Evolutionary conservation across 2,329 filamentous ascomycete genomes (phyloP).

Genomic region (Biscogniauxia mediterranea): DNA sequence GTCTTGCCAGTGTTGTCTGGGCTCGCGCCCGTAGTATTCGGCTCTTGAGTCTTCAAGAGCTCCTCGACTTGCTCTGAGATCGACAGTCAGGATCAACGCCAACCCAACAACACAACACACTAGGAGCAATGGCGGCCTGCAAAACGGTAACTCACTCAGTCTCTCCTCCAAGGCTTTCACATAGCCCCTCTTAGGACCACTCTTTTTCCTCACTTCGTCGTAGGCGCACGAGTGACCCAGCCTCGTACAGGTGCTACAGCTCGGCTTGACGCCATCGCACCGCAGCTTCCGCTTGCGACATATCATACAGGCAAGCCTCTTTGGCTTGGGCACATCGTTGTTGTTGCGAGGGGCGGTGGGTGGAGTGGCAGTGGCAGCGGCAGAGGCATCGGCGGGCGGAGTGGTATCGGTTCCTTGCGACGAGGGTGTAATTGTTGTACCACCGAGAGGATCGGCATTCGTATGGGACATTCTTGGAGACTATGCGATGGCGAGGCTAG

Average conservation of each 20-base stretch:
- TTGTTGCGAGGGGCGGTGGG: constrained; percentile 48
- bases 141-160: constrained; percentile 63
- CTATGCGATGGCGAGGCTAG: constrained; percentile 1
- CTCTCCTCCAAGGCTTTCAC: constrained; percentile 92
- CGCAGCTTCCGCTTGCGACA: constrained; percentile 90
- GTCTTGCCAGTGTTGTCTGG: constrained; percentile 36
- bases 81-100: constrained; percentile 16
- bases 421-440: constrained; percentile 28
- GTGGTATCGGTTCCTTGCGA: constrained; percentile 40
- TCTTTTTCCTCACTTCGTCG: constrained; percentile 90
- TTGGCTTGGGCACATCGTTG: constrained; percentile 69
- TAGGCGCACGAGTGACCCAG: constrained; percentile 85
- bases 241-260: constrained; percentile 85
- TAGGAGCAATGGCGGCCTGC: constrained; percentile 1
- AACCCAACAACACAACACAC: constrained; percentile 1
- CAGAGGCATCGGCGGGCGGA: constrained; percentile 35
- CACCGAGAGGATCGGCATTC: constrained; percentile 17
- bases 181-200: constrained; percentile 89
- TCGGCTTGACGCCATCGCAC: constrained; percentile 81
- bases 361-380: constrained; percentile 33
- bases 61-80: constrained; percentile 85
- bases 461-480: constrained; percentile 23
- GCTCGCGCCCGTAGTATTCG: constrained; percentile 32
- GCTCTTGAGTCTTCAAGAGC: constrained; percentile 76
- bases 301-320: constrained; percentile 91